These are phyloP conservation scores for Vitis hybrid DNA, from an alignment of 177 flowering plant species.

Conservation along the genomic window DNA sequence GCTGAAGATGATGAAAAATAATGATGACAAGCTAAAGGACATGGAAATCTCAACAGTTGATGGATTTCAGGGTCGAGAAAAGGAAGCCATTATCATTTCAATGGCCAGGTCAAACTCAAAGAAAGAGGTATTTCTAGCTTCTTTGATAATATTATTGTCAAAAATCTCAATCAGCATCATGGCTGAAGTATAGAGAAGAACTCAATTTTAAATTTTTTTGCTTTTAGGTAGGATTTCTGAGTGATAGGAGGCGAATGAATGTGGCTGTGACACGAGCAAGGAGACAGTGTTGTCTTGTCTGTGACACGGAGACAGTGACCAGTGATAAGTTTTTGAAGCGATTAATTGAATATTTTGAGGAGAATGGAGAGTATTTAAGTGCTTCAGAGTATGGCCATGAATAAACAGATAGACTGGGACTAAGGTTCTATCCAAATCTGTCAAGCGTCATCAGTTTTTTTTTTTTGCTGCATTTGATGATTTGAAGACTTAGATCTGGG, in stretches of 20 bases:
- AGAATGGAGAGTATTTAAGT: conserved; percentile 92
- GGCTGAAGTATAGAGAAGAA: background rate
- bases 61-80: conserved; percentile 99
- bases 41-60: conserved; percentile 96
- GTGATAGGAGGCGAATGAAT: conserved; percentile 92
- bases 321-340: conserved; percentile 83
- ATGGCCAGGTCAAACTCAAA: conserved; percentile 96
- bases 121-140: conserved; percentile 69
- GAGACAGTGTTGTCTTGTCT: conserved; percentile 91
- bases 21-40: conserved; percentile 73
- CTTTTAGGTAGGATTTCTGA: conserved; percentile 92
- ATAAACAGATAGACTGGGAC: conserved; percentile 17
- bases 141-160: background rate
- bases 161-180: background rate
- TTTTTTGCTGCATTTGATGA: background rate
- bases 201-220: conserved; percentile 3
- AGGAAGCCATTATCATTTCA: conserved; percentile 95
- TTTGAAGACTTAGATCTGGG: background rate
- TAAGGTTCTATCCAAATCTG: background rate
- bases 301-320: conserved; percentile 93
- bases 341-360: conserved; percentile 89
- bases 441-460: background rate
- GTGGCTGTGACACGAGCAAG: conserved; percentile 99
- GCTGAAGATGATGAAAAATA: conserved; percentile 70
- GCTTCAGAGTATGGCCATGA: conserved; percentile 77